Conservation (phyloP, 768 basidiomycete species). For the Suillus hirtellus region DNA sequence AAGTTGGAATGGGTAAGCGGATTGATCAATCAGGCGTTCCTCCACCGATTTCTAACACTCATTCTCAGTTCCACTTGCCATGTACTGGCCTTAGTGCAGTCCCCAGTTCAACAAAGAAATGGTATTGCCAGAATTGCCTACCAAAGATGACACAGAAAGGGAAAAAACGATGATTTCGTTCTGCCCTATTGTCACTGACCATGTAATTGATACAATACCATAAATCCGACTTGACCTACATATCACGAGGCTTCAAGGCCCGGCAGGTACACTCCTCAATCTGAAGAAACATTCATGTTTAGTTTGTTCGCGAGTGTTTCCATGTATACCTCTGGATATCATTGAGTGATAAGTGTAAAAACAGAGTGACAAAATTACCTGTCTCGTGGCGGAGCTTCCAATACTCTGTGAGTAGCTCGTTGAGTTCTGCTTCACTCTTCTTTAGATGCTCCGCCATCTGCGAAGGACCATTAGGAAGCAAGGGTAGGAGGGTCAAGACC, state of each 20-base stretch:
- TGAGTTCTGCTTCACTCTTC: constrained; percentile 75
- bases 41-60: not conserved
- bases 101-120: constrained; percentile 57
- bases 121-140: constrained; percentile 72
- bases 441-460: constrained; percentile 79
- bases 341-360: constrained; percentile 1
- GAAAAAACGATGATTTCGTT: constrained; percentile 26
- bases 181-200: not conserved
- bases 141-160: constrained; percentile 37
- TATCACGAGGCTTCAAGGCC: not conserved
- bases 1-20: constrained; percentile 78
- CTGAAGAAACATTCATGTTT: constrained; percentile 50
- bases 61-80: constrained; percentile 68
- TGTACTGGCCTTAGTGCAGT: constrained; percentile 63
- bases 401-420: constrained; percentile 80
- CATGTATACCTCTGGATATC: constrained; percentile 74
- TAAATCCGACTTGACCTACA: not conserved
- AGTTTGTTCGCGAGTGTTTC: constrained; percentile 82
- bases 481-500: not conserved
- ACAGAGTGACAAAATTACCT: constrained; percentile 42
- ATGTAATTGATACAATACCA: not conserved
- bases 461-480: constrained; percentile 6
- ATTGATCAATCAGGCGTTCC: not conserved
- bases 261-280: constrained; percentile 12
- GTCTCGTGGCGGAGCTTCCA: constrained; percentile 78